Percentiles rank a stretch among this genome's conserved stretches.
phyloP scores from a whole-genome alignment of 169 alveolate genomes.

The Plasmodium malariae region DNA sequence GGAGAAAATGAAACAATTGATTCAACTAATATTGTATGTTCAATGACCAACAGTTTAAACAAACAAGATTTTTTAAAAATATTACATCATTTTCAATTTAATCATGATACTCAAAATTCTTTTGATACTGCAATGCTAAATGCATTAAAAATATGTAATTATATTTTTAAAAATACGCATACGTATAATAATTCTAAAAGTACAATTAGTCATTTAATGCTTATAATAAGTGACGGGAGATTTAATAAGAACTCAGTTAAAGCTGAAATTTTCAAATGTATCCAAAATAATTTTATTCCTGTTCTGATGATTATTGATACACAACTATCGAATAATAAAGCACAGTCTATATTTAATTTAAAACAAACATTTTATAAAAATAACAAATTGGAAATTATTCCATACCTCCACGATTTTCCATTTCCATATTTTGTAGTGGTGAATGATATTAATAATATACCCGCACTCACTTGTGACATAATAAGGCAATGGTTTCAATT shows the following conservation, averaged over 20 bases:
- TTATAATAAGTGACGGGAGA: slow-evolving; percentile 98
- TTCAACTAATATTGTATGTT: slow-evolving; percentile 65
- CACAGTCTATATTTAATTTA: slow-evolving; percentile 88
- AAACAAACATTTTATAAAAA: slow-evolving; percentile 88
- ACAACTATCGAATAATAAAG: slow-evolving; percentile 70
- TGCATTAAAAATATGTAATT: slow-evolving; percentile 89
- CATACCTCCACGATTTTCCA: slow-evolving; percentile 96
- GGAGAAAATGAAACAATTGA: slow-evolving; percentile 81
- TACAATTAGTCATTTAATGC: slow-evolving; percentile 87
- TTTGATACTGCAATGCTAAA: slow-evolving; percentile 83
- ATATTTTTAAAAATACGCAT: slow-evolving; percentile 72
- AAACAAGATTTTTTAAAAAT: slow-evolving; percentile 77
- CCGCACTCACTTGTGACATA: slow-evolving; percentile 88
- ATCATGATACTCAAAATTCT: slow-evolving; percentile 86
- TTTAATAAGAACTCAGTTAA: slow-evolving; percentile 94
- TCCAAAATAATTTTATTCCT: slow-evolving; percentile 91
- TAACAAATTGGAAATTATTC: slow-evolving; percentile 91
- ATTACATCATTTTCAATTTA: slow-evolving; percentile 83
- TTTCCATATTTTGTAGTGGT: slow-evolving; percentile 96
- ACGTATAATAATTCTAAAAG: slow-evolving; percentile 63
- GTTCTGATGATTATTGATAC: slow-evolving; percentile 92
- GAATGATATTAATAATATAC: slow-evolving; percentile 89
- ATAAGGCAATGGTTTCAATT: slow-evolving; percentile 86
- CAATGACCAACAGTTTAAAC: slow-evolving; percentile 62
- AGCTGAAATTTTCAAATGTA: slow-evolving; percentile 89